These are phyloP conservation scores for Sonneratia alba DNA, from an alignment of 345 rosid species.

Conservation along the genomic window DNA sequence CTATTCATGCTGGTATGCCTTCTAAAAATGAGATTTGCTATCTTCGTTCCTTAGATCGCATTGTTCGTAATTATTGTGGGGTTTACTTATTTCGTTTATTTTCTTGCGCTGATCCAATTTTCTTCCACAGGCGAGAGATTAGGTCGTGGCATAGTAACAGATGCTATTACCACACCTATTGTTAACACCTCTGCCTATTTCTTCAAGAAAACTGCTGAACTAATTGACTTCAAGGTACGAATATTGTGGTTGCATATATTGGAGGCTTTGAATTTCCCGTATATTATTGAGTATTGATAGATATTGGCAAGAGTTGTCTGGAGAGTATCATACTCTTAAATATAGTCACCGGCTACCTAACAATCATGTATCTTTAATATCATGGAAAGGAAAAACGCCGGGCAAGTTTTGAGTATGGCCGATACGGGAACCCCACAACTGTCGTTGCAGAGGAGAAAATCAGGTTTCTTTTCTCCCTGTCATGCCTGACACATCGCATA, in stretches of 20 bases:
- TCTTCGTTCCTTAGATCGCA: neutral
- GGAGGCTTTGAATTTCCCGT: neutral
- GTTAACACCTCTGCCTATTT: slow-evolving; percentile 88
- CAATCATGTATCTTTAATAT: neutral
- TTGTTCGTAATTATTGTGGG: neutral
- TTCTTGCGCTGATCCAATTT: neutral
- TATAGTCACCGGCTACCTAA: neutral
- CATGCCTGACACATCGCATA: neutral
- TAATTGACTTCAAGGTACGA: slow-evolving; percentile 83
- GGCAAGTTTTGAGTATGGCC: slow-evolving; percentile 85
- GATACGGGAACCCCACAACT: slow-evolving; percentile 97
- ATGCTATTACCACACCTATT: slow-evolving; percentile 93
- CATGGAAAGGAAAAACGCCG: slow-evolving; percentile 64
- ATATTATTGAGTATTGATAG: too few species aligned
- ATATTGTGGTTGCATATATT: neutral
- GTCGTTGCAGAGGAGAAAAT: slow-evolving; percentile 73
- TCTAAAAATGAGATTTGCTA: neutral
- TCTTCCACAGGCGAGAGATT: slow-evolving; percentile 65
- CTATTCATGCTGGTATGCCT: slow-evolving; percentile 83
- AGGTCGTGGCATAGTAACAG: slow-evolving; percentile 92
- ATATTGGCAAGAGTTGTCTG: neutral
- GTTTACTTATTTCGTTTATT: neutral
- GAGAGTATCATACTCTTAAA: too few species aligned
- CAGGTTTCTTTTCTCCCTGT: slow-evolving; percentile 36
- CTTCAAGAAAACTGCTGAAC: slow-evolving; percentile 84